A percentile compares a stretch with the other conserved stretches of the same genome.
Evolutionary conservation across 1,139 yeast genomes (phyloP).

Genomic region (Eremothecium coryli): DNA sequence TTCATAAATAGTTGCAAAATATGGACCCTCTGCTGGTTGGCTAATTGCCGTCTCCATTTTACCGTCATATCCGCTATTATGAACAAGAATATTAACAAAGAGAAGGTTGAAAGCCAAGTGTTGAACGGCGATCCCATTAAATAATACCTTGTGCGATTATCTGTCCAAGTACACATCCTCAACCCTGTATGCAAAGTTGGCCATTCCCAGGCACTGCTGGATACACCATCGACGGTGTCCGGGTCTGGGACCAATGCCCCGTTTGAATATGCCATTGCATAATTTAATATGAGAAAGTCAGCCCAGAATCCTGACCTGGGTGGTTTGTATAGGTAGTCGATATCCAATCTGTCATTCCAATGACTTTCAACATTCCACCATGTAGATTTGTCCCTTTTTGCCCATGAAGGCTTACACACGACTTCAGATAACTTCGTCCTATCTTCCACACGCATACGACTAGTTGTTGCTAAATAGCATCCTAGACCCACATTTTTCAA

Average conservation of each 20-base stretch:
- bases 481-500: slow-evolving; percentile 53
- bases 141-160: slow-evolving; percentile 41
- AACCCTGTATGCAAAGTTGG: slow-evolving; percentile 55
- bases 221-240: slow-evolving; percentile 54
- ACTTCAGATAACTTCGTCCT: slow-evolving; percentile 79
- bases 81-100: slow-evolving; percentile 29
- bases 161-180: slow-evolving; percentile 62
- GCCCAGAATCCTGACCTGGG: slow-evolving; percentile 64
- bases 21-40: slow-evolving; percentile 24
- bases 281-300: slow-evolving; percentile 59
- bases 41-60: slow-evolving; percentile 56
- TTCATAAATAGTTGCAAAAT: slow-evolving; percentile 38
- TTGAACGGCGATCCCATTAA: slow-evolving; percentile 60
- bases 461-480: slow-evolving; percentile 68
- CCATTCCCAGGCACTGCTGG: slow-evolving; percentile 81
- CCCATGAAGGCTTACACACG: slow-evolving; percentile 48
- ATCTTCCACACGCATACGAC: slow-evolving; percentile 66
- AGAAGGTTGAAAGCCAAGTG: slow-evolving; percentile 48
- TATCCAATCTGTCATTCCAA: slow-evolving; percentile 37
- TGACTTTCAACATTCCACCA: slow-evolving; percentile 81
- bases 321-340: slow-evolving; percentile 41
- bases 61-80: slow-evolving; percentile 36
- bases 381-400: slow-evolving; percentile 50
- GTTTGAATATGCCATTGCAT: slow-evolving; percentile 73
- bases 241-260: slow-evolving; percentile 68